A percentile compares a stretch with the other conserved stretches of the same genome.
These are phyloP conservation scores for Clitocybe nebularis DNA, from an alignment of 1,284 basidiomycete genomes.

Conservation along the genomic window DNA sequence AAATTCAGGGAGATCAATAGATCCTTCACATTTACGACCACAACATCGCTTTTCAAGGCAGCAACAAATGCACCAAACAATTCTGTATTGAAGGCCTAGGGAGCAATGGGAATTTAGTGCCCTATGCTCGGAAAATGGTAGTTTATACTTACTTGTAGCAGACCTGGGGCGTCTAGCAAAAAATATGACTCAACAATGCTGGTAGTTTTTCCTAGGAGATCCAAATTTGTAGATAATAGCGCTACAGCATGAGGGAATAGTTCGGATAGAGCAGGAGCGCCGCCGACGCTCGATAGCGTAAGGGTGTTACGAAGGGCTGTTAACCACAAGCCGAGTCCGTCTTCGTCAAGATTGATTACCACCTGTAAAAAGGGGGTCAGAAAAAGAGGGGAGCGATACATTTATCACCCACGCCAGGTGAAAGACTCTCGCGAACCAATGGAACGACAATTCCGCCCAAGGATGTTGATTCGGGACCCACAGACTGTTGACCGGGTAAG, in stretches of 20 bases:
- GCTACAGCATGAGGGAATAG: slow-evolving; percentile 65
- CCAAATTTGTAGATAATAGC: slow-evolving; percentile 68
- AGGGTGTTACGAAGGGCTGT: slow-evolving; percentile 68
- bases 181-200: slow-evolving; percentile 80
- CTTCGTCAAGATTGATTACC: slow-evolving; percentile 73
- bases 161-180: slow-evolving; percentile 61
- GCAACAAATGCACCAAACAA: slow-evolving; percentile 52
- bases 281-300: slow-evolving; percentile 44
- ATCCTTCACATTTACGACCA: slow-evolving; percentile 51
- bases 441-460: slow-evolving; percentile 64
- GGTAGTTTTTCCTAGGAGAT: slow-evolving; percentile 67
- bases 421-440: slow-evolving; percentile 72
- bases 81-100: too few relatives aligned
- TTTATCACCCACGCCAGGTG: slow-evolving; percentile 44
- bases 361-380: slow-evolving; percentile 38
- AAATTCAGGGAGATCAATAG: slow-evolving; percentile 52
- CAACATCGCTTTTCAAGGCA: slow-evolving; percentile 46
- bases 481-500: slow-evolving; percentile 55
- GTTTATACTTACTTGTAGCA: slow-evolving; percentile 58
- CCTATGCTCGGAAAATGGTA: not conserved
- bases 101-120: too few relatives aligned
- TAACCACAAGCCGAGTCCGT: slow-evolving; percentile 76
- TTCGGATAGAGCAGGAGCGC: slow-evolving; percentile 55
- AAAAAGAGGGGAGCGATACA: slow-evolving; percentile 15
- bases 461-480: slow-evolving; percentile 55